Base-by-base conservation (phyloP, 805 yeast genomes). In the Saccharomyces paradoxus region DNA sequence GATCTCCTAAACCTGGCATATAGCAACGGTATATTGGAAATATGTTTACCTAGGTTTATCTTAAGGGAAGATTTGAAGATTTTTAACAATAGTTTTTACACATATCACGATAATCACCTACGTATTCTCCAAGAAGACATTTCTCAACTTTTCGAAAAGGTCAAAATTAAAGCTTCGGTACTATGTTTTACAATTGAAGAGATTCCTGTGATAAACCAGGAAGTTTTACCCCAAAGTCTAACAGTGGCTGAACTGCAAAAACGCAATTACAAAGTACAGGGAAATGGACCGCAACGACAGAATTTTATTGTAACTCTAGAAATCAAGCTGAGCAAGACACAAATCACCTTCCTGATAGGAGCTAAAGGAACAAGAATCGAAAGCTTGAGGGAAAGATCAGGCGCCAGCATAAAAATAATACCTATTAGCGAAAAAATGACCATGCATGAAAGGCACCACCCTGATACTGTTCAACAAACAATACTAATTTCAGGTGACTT, bases 301-400 rank as follows among this genome's bases (percentile, higher is more conserved):
- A 24, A 37, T 17, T 37, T 37, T 8, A 17, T 37, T 17, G 5
- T 37, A 24, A 37, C 44, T 21, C 17, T 17, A 22, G 53, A 51
- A 14, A 24, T 53, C 8, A 30, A 60, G 37, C 54, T 69, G 13
- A 64, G 65, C 9, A 67, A 69, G 31, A 60, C 59, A 27, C 77
- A 77, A 53, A 71, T 77, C 1, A 67, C 77, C 1, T 71, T 65
- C 50, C 56, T 78, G 6, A 78, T 79, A 50, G 82, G 82, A 0
- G 67, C 61, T 26, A 62, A 63, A n/a, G 82, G 82, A 0, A 41
- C 57, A 21, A 65, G 71, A 46, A 77, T 79, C 13, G 69, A 67
- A 41, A 50, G 51, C 4, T 63, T 78, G 9, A 56, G 81, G 31
- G 60, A 62, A 4, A 50, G 52, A 26, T 68, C 77, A 1, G 57